Evolutionary conservation across 1,284 basidiomycete genomes (phyloP).

Genomic region (Xerocomus amazonicus): DNA sequence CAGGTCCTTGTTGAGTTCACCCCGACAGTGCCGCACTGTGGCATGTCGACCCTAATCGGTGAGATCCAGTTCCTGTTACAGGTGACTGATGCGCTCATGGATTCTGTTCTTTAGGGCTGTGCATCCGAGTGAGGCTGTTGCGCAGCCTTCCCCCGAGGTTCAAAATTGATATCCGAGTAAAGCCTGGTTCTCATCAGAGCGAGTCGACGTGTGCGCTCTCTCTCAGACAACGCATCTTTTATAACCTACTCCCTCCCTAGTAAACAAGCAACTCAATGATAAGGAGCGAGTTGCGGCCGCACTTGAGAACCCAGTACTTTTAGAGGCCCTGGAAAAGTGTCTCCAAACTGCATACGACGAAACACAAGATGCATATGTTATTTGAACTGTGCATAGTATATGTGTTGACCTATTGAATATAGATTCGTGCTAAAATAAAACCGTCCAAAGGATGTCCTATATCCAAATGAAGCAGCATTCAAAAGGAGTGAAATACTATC

Average conservation of each 20-base stretch:
- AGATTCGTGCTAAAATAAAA: no score
- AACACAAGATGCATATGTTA: constrained; percentile 1
- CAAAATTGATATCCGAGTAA: constrained; percentile 93
- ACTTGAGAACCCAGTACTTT: constrained; percentile 84
- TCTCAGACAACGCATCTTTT: background rate
- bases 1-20: constrained; percentile 87
- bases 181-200: constrained; percentile 93
- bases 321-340: constrained; percentile 89
- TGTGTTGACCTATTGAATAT: no score
- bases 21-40: constrained; percentile 97
- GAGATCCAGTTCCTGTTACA: background rate
- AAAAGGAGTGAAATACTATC: background rate
- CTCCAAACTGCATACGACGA: constrained; percentile 43
- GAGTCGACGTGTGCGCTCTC: constrained; percentile 71
- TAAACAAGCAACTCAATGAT: constrained; percentile 99
- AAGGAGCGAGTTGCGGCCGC: constrained; percentile 98
- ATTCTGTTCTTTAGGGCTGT: constrained; percentile 60
- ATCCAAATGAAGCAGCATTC: no score
- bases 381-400: background rate
- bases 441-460: background rate
- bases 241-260: constrained; percentile 38
- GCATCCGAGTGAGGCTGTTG: constrained; percentile 87
- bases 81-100: background rate
- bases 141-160: constrained; percentile 89
- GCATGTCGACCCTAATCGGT: constrained; percentile 98